Base-by-base conservation (phyloP, 768 basidiomycete genomes). In the Collybia sp. region DNA sequence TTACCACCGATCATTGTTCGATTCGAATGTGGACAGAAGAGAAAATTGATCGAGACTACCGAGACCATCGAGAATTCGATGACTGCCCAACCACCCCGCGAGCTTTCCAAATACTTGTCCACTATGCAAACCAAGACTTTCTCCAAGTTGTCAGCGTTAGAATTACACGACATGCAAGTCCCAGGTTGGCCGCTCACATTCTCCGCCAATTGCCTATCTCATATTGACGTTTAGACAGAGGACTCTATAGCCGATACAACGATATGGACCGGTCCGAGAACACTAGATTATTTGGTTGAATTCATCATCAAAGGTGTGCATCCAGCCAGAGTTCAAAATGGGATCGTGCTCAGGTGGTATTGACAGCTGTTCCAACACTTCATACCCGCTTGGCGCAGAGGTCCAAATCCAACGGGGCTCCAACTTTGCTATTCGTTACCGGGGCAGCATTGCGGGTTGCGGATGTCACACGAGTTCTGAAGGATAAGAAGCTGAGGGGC, bases 401-500 rank as follows among this genome's bases (percentile, higher is more conserved):
- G 54, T 80, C 92, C 42, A 90, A 89, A 59, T 69, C 73, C 40
- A 77, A 75, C 48, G 93, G 92, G n/a, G 78, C 91, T 33, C 95
- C 95, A 2, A 90, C 91, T 2, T 69, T 96, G 36, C 66, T 99
- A 11, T 88, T 92, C 58, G 63, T 98, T 38, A 77, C 91, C 12
- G 82, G 84, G 19, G 90, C 93, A n/a, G 95, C 95, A 3, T 73
- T 97, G 31, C 79, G 95, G 42, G 93, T 93, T n/a, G 85, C 83
- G 42, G 92, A 97, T 63, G 79, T 93, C 15, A 86, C 88, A 32
- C 72, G 91, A 48, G 69, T 80, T 43, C 71, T 93, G 45, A 84
- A 77, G 62, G 76, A 83, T 64, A 81, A 77, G 64, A 77, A 67
- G 51, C 71, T 90, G 43, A 71, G 81, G 45, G 85, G 87, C 31